Evolutionary conservation across 2,329 filamentous ascomycete genomes (phyloP), one percentile per base, ranked within the genome.

Genomic region (Colletotrichum sp.): DNA sequence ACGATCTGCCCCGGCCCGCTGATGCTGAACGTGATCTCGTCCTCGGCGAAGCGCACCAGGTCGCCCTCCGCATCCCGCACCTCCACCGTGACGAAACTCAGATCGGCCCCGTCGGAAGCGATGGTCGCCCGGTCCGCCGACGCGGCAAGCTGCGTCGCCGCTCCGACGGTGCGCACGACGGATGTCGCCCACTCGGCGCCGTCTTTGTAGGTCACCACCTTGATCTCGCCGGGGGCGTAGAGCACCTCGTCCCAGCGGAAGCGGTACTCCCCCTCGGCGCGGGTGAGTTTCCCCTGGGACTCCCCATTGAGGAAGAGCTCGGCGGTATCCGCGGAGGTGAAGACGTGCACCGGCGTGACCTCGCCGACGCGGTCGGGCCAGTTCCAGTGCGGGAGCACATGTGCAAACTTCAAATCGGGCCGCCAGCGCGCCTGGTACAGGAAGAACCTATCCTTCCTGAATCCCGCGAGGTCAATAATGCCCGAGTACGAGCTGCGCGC

Each of bases 351-450:
- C 0, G 89, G 89, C 6, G 89, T 91, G 2, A 86, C 82, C 71
- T 86, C 76, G 3, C 88, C 87, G 1, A 84, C 83, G 0, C 88
- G 82, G 18, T 87, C 85, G 0, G 88, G 86, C 88, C 88, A 91
- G 18, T 83, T 90, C 89, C 89, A 91, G 78, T 91, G 89, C 3
- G 89, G 89, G 0, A 91, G 84, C 21, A 91, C 87, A 77, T 91
- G 89, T 5, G 88, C 89, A 81, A 87, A 85, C 3, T 78, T 81
- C 0, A 89, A 70, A 18, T 88, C 85, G 0, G 89, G 83, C 4
- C 86, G 82, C 90, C 89, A 91, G 9, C 88, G 86, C 1, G 89
- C 80, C 78, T 91, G 90, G 75, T 91, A 91, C 6, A 91, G 78
- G 77, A 85, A 91, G 80, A 87, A 91, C 2, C 89, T 83, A 73